phyloP scores from a whole-genome alignment of 768 basidiomycete species.

The Auricularia sp. region DNA sequence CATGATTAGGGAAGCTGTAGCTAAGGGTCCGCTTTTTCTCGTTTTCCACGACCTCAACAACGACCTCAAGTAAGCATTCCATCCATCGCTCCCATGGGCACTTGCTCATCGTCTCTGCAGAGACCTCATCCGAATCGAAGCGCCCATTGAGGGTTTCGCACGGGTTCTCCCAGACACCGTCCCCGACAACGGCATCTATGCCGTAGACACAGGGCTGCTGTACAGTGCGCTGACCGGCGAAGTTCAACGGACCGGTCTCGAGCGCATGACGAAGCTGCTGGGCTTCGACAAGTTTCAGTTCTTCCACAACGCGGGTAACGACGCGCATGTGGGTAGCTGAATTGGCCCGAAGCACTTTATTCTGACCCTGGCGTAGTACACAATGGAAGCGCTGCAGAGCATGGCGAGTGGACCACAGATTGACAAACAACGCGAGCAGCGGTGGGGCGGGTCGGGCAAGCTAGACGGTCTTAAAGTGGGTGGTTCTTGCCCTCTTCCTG shows the following conservation, averaged over 20 bases:
- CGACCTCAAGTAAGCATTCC: slow-evolving; percentile 54
- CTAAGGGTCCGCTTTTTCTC: slow-evolving; percentile 55
- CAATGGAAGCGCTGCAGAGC: slow-evolving; percentile 47
- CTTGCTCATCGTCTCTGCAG: slow-evolving; percentile 20
- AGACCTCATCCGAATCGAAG: slow-evolving; percentile 45
- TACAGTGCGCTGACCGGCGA: slow-evolving; percentile 68
- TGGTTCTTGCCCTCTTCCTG: not conserved
- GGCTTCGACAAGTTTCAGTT: slow-evolving; percentile 39
- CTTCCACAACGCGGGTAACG: slow-evolving; percentile 81
- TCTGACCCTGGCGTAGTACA: slow-evolving; percentile 39
- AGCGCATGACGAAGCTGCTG: slow-evolving; percentile 52
- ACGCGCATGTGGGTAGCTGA: slow-evolving; percentile 54
- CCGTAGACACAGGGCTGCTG: slow-evolving; percentile 64
- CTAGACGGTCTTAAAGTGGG: not conserved
- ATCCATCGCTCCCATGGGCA: not conserved
- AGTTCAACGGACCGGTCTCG: slow-evolving; percentile 44
- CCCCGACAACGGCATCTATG: slow-evolving; percentile 44
- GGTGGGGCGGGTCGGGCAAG: slow-evolving; percentile 55
- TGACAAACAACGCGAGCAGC: slow-evolving; percentile 64
- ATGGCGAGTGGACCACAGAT: slow-evolving; percentile 70
- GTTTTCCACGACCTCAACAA: slow-evolving; percentile 72
- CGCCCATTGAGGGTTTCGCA: slow-evolving; percentile 40
- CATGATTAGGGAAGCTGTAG: slow-evolving; percentile 30
- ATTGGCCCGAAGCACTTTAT: not conserved
- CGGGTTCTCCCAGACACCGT: slow-evolving; percentile 47